Percentiles rank a stretch among this genome's conserved stretches.
Evolutionary conservation across 257 asterid species (phyloP).

Genomic region (Ajuga chamaepitys): DNA sequence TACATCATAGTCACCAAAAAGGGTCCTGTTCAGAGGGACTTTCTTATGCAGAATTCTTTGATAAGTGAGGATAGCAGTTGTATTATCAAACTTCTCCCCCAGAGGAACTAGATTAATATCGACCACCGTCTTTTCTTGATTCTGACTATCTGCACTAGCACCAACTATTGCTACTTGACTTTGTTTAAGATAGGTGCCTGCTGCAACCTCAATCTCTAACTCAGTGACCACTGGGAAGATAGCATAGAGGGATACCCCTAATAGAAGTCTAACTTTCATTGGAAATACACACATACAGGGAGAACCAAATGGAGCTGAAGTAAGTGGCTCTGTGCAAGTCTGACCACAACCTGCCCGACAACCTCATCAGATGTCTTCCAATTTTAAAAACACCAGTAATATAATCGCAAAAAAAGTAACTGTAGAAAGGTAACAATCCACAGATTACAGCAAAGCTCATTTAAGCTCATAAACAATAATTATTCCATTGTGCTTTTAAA

Average conservation of each 20-base stretch:
- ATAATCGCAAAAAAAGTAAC: background rate
- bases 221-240: slow-evolving; percentile 75
- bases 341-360: slow-evolving; percentile 75
- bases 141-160: slow-evolving; percentile 76
- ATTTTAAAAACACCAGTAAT: background rate
- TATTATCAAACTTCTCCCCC: slow-evolving; percentile 89
- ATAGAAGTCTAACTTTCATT: slow-evolving; percentile 85
- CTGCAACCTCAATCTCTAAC: slow-evolving; percentile 88
- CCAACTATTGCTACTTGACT: slow-evolving; percentile 85
- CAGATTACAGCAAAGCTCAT: background rate
- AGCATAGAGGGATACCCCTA: slow-evolving; percentile 68
- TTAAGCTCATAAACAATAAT: background rate
- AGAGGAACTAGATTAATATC: slow-evolving; percentile 86
- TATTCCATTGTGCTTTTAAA: background rate
- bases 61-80: slow-evolving; percentile 81
- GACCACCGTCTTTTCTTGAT: slow-evolving; percentile 73
- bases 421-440: background rate
- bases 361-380: slow-evolving; percentile 10
- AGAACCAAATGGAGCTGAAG: slow-evolving; percentile 75
- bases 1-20: slow-evolving; percentile 84
- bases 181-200: slow-evolving; percentile 80
- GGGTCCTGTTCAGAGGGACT: slow-evolving; percentile 76
- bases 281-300: slow-evolving; percentile 94
- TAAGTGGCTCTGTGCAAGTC: slow-evolving; percentile 75
- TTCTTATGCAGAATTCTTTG: slow-evolving; percentile 77